Evolutionary conservation across 257 asterid genomes (phyloP), one percentile per base, ranked within the genome.

Genomic region (Vinca minor): DNA sequence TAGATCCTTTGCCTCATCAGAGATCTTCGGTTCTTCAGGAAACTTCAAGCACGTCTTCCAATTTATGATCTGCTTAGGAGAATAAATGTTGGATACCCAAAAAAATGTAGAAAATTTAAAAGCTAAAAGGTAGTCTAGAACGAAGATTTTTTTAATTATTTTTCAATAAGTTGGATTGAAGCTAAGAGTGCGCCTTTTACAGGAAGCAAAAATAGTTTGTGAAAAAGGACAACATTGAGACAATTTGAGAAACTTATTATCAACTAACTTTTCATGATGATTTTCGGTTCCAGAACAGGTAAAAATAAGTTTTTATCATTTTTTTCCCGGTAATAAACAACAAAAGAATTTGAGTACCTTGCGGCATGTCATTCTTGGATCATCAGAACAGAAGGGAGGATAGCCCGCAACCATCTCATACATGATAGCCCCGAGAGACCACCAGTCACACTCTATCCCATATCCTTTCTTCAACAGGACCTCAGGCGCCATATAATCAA

Each of bases 391-490:
- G 75, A 92, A 92, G 13, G 98, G 98, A 65, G 98, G 96, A 74
- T 89, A 92, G 8, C 98, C 98, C 18, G 83, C 57, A 65, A 92
- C 93, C 98, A 91, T 91, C 76, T 91, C 98, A 1, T 80, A 91
- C 87, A 91, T 73, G 56, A 91, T 91, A 25, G 96, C 98, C 44
- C 98, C 98, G 71, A 92, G 64, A 23, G 96, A 89, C 98, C 98
- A 92, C 98, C 98, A 92, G 66, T 92, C 98, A 59, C 98, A 92
- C 81, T 92, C 98, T 88, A 92, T 80, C 59, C 96, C 98, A 41
- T 92, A 92, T 79, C 98, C 98, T 73, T 82, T 92, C 77, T 92
- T 92, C 74, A 92, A 69, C 67, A 92, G 77, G 63, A 92, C 91
- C 71, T 89, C 98, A 1, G 98, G 98, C 73, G 98, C 98, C 98